Evolutionary conservation across 768 basidiomycete genomes (phyloP), one percentile per base, ranked within the genome.

Genomic region (Xerocomellus chrysenteron): DNA sequence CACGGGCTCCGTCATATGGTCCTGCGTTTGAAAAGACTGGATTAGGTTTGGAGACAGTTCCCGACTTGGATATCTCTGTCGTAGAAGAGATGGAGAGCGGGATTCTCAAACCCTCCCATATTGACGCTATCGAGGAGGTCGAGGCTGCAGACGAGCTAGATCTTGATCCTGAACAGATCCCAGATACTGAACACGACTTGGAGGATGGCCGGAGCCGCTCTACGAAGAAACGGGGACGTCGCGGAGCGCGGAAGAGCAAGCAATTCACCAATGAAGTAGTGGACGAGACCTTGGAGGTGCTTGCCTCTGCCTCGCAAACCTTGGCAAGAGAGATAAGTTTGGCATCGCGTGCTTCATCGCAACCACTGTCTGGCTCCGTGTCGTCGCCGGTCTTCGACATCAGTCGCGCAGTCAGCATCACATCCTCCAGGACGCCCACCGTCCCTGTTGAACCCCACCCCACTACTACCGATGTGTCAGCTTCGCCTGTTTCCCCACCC

Each of bases 251-350:
- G 50, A 94, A 92, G 75, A 88, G 88, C 66, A 82, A 88, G 65
- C 69, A 70, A 13, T 62, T 60, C 47, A 13, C 62, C 56, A 52
- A 33, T 8, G 68, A 46, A 14, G 59, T n/a, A 9, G 59, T 75
- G 36, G 86, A 87, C 55, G 79, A 80, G 52, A 85, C 84, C 6
- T 75, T 91, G 56, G 80, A 80, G 21, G 86, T 84, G 5, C 82
- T 95, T 40, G 92, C 91, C 17, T 81, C 79, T 55, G 92, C 89
- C 2, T 90, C 90, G 7, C 90, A 96, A 69, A 78, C 83, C 5
- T 80, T 96, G 35, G 94, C 89, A 21, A 80, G 94, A 58, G 90
- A 95, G 74, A 83, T 96, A 64, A 90, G 88, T 65, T 81, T 80
- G 57, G 84, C 83, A 1, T 84, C 83, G 17, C 79, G 75, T 54